Evolutionary conservation across 2,329 filamentous ascomycete genomes (phyloP), one percentile per base, ranked within the genome.

Genomic region (Talaromyces albobiverticillius): DNA sequence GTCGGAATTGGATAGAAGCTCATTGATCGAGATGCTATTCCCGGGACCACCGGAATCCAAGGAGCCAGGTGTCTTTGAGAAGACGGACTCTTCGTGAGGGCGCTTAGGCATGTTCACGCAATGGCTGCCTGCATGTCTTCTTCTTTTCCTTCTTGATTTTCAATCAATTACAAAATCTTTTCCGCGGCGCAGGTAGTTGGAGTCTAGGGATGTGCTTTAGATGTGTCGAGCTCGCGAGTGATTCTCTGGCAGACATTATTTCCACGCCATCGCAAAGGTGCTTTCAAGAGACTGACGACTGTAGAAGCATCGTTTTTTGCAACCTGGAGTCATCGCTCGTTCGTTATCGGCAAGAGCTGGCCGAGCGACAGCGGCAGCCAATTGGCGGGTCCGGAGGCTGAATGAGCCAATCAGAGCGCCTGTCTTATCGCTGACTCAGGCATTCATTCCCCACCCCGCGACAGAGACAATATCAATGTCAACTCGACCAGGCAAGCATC

Each of bases 1-100:
- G 13, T 68, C 67, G n/a, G 56, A 61, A 11, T 68, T 66, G 11
- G 69, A 70, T 26, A 72, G 62, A 36, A 71, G 60, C 49, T 72
- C 69, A 23, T 67, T 66, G 49, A 71, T 67, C 10, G 53, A 55
- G 22, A 55, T 51, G 36, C 38, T 55, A 25, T 46, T 46, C 7
- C 53, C 53, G 2, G 31, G 31, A 25, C 41, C 8, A 23, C 49
- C 31, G 47, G n/a, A 16, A 1, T 54, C 51, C 29, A 46, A 29
- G 18, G 53, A 46, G 13, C 25, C 43, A 34, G 22, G 41, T 2
- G 52, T 23, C 55, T 51, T 53, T 26, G 46, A 29, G n/a, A 50
- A 55, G 40, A 53, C 46, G 25, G 55, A 57, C 36, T 57, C 55
- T 40, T 51, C 55, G 46, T 46, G 51, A 38, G 52, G 26, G 23